phyloP scores from a whole-genome alignment of 805 yeast genomes.

The Candida germanica region DNA sequence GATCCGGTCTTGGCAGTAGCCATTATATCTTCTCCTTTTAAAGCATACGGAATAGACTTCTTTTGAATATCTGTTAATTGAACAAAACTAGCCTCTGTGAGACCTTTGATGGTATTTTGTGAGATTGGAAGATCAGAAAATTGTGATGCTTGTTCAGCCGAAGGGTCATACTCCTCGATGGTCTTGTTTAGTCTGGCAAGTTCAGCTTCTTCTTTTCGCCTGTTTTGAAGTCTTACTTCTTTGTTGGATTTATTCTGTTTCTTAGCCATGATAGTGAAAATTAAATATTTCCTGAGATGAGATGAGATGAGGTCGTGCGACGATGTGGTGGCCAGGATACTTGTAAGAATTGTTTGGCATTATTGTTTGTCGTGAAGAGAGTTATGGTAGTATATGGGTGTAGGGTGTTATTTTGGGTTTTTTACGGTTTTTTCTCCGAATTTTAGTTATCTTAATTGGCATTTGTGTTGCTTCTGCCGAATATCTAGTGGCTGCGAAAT shows the following conservation, averaged over 20 bases:
- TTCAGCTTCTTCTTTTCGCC: conserved; percentile 32
- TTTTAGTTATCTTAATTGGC: too few relatives aligned
- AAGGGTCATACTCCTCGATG: conserved; percentile 53
- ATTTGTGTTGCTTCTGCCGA: too few relatives aligned
- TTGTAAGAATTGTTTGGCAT: too few relatives aligned
- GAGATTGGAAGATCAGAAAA: conserved; percentile 82
- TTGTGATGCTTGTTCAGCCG: conserved; percentile 34
- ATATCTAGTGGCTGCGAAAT: too few relatives aligned
- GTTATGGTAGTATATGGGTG: too few relatives aligned
- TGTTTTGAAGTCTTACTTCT: conserved; percentile 16
- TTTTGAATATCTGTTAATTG: conserved; percentile 84
- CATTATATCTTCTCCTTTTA: conserved; percentile 75
- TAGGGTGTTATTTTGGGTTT: too few relatives aligned
- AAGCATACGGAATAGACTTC: conserved; percentile 68
- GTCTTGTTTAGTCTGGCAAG: conserved; percentile 44
- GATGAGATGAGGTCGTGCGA: neutral
- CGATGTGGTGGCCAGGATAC: too few relatives aligned
- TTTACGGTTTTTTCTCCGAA: too few relatives aligned
- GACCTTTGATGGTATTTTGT: conserved; percentile 60
- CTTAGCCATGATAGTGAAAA: conserved; percentile 16
- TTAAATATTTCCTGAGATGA: neutral
- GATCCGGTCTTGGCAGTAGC: conserved; percentile 92
- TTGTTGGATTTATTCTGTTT: conserved; percentile 16
- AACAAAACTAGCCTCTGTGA: conserved; percentile 74
- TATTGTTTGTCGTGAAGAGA: too few relatives aligned